phyloP scores from a whole-genome alignment of 2,329 filamentous ascomycete genomes.

The Akanthomyces muscarius region DNA sequence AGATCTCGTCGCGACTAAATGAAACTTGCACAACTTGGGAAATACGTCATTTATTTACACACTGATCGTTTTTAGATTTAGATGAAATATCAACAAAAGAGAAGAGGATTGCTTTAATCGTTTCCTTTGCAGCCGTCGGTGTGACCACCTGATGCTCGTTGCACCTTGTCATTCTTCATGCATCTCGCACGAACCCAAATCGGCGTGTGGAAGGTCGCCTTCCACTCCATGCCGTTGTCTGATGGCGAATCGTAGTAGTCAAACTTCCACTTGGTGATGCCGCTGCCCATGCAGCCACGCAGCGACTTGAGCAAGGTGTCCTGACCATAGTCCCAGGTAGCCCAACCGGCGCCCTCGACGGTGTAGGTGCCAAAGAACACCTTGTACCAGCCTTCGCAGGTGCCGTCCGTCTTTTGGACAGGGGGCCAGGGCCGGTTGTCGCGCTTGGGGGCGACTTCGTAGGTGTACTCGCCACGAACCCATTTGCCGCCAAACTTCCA shows the following conservation, averaged over 20 bases:
- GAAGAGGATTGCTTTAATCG: constrained; percentile 11
- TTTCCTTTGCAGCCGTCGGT: constrained; percentile 20
- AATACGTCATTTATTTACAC: not conserved
- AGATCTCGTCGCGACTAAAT: not conserved
- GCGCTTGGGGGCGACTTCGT: constrained; percentile 22
- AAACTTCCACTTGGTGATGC: constrained; percentile 25
- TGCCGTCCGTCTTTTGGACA: constrained; percentile 20
- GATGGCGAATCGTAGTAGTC: constrained; percentile 25
- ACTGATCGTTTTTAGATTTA: not conserved
- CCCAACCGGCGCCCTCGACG: constrained; percentile 26
- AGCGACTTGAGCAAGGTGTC: constrained; percentile 22
- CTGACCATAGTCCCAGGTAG: constrained; percentile 26
- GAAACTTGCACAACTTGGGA: not conserved
- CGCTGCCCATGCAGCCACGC: constrained; percentile 22
- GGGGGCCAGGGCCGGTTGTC: constrained; percentile 24
- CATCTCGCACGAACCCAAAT: constrained; percentile 22
- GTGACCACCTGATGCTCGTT: constrained; percentile 19
- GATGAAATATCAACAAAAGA: not conserved
- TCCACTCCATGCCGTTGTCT: constrained; percentile 25
- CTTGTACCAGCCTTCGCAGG: constrained; percentile 24
- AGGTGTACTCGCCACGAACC: constrained; percentile 25
- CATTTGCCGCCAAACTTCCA: constrained; percentile 29
- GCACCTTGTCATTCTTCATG: constrained; percentile 25
- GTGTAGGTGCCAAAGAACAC: constrained; percentile 20
- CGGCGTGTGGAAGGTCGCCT: constrained; percentile 23